phyloP scores from a whole-genome alignment of 768 basidiomycete species.

The Leccinum arenicola region DNA sequence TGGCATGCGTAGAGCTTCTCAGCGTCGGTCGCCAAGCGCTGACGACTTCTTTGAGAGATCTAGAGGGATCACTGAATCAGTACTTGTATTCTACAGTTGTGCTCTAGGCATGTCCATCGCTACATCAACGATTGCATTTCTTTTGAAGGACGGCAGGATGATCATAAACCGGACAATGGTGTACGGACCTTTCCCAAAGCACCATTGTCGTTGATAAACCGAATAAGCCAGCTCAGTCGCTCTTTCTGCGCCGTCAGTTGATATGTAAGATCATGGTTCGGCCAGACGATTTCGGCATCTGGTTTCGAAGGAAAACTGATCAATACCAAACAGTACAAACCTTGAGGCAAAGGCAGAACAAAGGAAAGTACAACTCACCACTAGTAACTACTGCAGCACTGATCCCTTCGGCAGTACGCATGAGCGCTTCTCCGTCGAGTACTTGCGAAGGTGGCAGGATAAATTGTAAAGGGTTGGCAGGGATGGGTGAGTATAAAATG shows the following conservation, averaged over 20 bases:
- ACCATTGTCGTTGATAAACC: constrained; percentile 85
- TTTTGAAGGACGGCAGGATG: neutral
- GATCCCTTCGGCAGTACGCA: constrained; percentile 76
- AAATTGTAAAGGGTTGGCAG: constrained; percentile 78
- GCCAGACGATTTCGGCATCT: constrained; percentile 67
- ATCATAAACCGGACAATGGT: neutral
- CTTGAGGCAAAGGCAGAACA: neutral
- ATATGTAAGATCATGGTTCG: constrained; percentile 76
- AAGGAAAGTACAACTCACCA: constrained; percentile 39
- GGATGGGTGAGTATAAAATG: constrained; percentile 70
- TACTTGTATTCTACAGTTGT: neutral
- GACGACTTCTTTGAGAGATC: constrained; percentile 80
- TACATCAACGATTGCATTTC: neutral
- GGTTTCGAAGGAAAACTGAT: neutral
- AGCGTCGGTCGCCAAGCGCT: constrained; percentile 74
- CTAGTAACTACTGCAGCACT: constrained; percentile 71
- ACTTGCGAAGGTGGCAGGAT: constrained; percentile 67
- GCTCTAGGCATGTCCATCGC: neutral
- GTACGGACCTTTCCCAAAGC: constrained; percentile 65
- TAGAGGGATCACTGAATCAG: constrained; percentile 30
- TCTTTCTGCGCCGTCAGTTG: constrained; percentile 76
- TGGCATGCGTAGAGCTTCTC: constrained; percentile 83
- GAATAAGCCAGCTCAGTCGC: constrained; percentile 79
- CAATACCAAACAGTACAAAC: neutral
- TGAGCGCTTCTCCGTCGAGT: constrained; percentile 73